Conservation (phyloP, 306 rosid genomes). For the Gynostemma pentaphyllum region DNA sequence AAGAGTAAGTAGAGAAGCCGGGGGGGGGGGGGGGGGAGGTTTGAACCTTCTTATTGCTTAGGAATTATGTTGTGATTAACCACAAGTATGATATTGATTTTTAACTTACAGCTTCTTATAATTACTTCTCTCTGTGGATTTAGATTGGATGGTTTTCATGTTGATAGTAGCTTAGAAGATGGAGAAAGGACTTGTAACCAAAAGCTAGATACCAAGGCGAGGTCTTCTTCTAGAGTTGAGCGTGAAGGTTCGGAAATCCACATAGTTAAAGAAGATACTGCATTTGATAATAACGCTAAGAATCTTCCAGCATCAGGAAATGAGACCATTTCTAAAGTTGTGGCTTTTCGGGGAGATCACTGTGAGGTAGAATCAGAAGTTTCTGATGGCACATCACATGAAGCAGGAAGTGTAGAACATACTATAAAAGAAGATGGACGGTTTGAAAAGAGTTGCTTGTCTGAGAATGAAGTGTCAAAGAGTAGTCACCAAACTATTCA, state of each 20-base stretch:
- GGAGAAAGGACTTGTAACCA: slow-evolving; percentile 27
- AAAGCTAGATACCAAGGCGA: slow-evolving; percentile 26
- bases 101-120: slow-evolving; percentile 9
- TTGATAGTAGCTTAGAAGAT: slow-evolving; percentile 29
- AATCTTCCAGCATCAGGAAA: slow-evolving; percentile 30
- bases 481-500: slow-evolving; percentile 17
- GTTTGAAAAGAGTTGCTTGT: slow-evolving; percentile 20
- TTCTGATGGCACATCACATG: slow-evolving; percentile 22
- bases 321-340: slow-evolving; percentile 22
- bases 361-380: slow-evolving; percentile 24
- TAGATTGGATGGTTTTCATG: slow-evolving; percentile 60
- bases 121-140: slow-evolving; percentile 3
- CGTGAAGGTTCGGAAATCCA: slow-evolving; percentile 22
- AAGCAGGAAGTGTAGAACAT: slow-evolving; percentile 19
- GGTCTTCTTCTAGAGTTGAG: slow-evolving; percentile 27
- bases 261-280: slow-evolving; percentile 19
- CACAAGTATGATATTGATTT: neutral
- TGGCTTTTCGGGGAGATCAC: slow-evolving; percentile 19
- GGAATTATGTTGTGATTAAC: neutral
- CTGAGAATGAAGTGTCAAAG: slow-evolving; percentile 19
- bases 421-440: slow-evolving; percentile 18
- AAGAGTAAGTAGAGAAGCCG: slow-evolving; percentile 44
- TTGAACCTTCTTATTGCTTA: slow-evolving; percentile 14
- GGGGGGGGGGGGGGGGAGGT: slow-evolving; percentile 6
- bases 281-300: slow-evolving; percentile 22